These are phyloP conservation scores for Elsinoe batatas DNA, from an alignment of 2,329 filamentous ascomycete species.

Conservation along the genomic window DNA sequence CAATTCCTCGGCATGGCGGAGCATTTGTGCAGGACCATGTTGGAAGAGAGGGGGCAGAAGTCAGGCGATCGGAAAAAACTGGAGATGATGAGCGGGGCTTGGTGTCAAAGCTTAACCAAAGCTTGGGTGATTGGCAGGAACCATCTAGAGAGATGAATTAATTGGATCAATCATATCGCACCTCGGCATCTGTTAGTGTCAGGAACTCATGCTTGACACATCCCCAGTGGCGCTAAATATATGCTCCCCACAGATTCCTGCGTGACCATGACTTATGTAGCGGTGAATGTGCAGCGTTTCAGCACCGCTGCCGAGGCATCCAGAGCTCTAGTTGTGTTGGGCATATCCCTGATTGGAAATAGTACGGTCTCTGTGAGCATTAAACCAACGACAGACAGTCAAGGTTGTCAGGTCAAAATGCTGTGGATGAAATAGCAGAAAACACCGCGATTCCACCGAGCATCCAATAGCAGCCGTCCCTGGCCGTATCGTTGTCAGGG, in stretches of 20 bases:
- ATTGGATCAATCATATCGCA: background rate
- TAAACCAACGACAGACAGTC: no score
- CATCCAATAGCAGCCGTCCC: no score
- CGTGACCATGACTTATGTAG: background rate
- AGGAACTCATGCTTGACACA: background rate
- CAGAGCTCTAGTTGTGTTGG: background rate
- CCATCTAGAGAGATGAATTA: background rate
- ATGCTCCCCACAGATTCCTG: background rate
- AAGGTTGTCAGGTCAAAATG: background rate
- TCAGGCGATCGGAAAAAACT: background rate
- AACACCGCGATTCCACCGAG: background rate
- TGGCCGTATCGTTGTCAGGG: no score
- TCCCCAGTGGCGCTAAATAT: background rate
- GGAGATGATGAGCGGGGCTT: constrained; percentile 3
- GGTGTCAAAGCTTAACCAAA: constrained; percentile 5
- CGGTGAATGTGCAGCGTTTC: background rate
- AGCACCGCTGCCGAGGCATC: background rate
- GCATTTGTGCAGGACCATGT: background rate
- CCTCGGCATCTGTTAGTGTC: background rate
- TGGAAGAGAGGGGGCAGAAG: background rate
- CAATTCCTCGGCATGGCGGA: no score
- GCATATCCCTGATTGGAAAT: background rate
- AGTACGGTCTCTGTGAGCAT: no score
- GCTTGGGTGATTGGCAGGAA: constrained; percentile 10
- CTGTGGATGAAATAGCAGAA: background rate